Base-by-base conservation (phyloP, 2,329 filamentous ascomycete genomes). In the Fusarium sp. region DNA sequence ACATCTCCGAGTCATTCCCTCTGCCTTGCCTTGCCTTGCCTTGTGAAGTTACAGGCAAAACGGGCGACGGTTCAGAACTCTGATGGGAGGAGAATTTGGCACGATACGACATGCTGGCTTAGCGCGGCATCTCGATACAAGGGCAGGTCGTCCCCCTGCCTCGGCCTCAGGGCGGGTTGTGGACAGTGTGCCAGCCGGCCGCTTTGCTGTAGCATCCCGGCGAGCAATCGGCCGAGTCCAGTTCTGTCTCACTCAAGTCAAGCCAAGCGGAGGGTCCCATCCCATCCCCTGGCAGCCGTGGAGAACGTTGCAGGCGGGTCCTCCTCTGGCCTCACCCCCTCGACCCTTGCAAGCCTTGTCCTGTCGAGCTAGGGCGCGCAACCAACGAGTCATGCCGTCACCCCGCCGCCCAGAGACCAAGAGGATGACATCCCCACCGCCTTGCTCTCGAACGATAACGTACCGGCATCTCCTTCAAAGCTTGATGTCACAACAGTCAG, bases 201-300 rank as follows among this genome's bases (percentile, higher is more conserved):
- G 62, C 42, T 68, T 8, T 42, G 38, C 38, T 22, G 20, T 66
- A 57, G 57, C 64, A 58, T 42, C 58, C 69, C 59, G 62, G 45
- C 47, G 38, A 69, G 64, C 71, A 75, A 72, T 74, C 73, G 71
- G 71, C 73, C 65, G 73, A 76, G 63, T 66, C 40, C 38, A 72
- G 24, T 34, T 34, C 11, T 34, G 31, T 31, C 54, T 67, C 62
- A 47, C 37, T 57, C 59, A n/a, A 14, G 24, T 34, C 31, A 34
- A 34, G 31, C 31, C 31, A 34, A 34, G 31, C 29, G 47, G 47
- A 52, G 47, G 47, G 47, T 45, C 31, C 31, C 22, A 29, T 29
- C 29, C 29, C 29, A 31, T 38, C 52, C 64, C 56, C 67, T 71
- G 67, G 52, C 37, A 58, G 27, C 45, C 60, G 62, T 64, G 67